phyloP scores from a whole-genome alignment of 2,329 filamentous ascomycete genomes.

The Trichoderma atrobrunneum region DNA sequence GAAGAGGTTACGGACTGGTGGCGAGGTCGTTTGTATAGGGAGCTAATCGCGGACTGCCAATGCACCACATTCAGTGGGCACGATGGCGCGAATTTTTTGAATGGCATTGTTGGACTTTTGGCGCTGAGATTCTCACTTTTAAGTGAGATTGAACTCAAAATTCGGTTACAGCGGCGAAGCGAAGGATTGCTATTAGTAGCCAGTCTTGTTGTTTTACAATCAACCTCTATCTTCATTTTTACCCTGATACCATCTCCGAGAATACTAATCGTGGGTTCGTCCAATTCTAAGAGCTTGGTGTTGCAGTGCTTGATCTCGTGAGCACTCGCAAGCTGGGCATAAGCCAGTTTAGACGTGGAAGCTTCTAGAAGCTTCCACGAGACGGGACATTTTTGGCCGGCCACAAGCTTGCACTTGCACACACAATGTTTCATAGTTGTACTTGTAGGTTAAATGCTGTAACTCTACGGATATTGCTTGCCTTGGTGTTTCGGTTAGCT shows the following conservation, averaged over 20 bases:
- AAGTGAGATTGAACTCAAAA: background rate
- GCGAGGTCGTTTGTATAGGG: background rate
- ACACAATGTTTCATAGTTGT: background rate
- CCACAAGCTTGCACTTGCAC: background rate
- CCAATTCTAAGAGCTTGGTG: background rate
- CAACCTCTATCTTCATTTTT: background rate
- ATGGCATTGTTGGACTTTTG: background rate
- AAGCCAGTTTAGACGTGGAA: constrained; percentile 24
- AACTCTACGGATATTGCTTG: background rate
- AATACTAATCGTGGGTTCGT: background rate
- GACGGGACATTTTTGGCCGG: background rate
- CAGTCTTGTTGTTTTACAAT: background rate
- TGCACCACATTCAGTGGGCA: background rate
- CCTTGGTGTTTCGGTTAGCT: background rate
- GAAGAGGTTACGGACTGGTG: background rate
- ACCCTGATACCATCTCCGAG: background rate
- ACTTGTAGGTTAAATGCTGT: background rate
- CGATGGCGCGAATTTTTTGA: background rate
- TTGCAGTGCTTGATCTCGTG: background rate
- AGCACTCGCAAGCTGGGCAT: background rate
- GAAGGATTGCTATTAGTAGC: background rate
- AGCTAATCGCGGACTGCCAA: background rate
- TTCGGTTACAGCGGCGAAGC: background rate
- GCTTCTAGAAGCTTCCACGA: constrained; percentile 34
- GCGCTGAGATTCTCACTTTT: background rate